phyloP scores from a whole-genome alignment of 352 stramenopile genomes.

The Phytophthora vignae region DNA sequence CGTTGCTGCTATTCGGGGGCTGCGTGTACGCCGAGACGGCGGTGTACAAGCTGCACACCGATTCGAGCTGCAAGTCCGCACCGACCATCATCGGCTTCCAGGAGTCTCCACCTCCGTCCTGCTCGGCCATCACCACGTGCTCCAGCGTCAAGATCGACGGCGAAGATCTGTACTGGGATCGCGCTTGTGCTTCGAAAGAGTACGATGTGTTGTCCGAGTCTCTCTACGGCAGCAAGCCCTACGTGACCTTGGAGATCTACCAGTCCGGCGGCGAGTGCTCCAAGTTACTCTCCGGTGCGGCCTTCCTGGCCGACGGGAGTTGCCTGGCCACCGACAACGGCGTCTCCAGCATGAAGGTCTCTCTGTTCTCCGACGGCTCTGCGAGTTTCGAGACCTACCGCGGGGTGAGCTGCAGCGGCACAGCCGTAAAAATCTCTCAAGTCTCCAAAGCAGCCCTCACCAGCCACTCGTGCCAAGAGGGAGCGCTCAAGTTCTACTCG shows the following conservation, averaged over 20 bases:
- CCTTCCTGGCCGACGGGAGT: conserved; percentile 50
- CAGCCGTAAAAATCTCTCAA: conserved; percentile 31
- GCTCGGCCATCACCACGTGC: conserved; percentile 34
- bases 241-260: conserved; percentile 51
- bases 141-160: conserved; percentile 27
- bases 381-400: conserved; percentile 44
- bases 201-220: conserved; percentile 23
- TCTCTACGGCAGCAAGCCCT: conserved; percentile 32
- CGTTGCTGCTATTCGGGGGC: conserved; percentile 8
- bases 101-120: conserved; percentile 29
- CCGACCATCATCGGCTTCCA: conserved; percentile 42
- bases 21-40: conserved; percentile 14
- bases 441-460: conserved; percentile 33
- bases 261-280: conserved; percentile 28
- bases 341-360: conserved; percentile 47
- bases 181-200: conserved; percentile 22
- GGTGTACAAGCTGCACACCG: conserved; percentile 38
- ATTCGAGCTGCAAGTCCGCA: conserved; percentile 37
- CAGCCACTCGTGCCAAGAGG: conserved; percentile 39
- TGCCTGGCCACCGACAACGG: conserved; percentile 54
- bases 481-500: conserved; percentile 43
- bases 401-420: conserved; percentile 43
- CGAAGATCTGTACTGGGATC: conserved; percentile 39
- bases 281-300: conserved; percentile 44
- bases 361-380: conserved; percentile 37